Evolutionary conservation across 208 protist genomes (phyloP).

Genomic region (Trypanosoma cruzi): DNA sequence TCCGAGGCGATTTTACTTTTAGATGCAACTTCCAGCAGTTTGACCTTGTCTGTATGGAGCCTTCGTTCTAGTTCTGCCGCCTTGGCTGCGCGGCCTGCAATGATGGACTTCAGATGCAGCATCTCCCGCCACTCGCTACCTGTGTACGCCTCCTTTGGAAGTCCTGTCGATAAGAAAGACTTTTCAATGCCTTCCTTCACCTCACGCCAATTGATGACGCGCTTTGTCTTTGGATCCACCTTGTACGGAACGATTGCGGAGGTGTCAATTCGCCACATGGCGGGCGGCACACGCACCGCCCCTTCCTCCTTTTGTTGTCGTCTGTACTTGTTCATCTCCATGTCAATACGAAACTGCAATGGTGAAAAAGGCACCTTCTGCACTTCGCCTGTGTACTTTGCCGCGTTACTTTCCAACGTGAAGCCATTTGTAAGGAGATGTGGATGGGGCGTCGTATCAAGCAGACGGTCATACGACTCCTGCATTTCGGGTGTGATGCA

Average conservation of each 20-base stretch:
- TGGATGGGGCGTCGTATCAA: conserved; percentile 81
- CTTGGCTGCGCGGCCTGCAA: conserved; percentile 46
- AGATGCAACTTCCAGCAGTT: background rate
- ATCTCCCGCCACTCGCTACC: conserved; percentile 77
- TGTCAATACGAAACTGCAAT: conserved; percentile 85
- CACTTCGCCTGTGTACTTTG: conserved; percentile 67
- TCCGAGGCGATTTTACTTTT: background rate
- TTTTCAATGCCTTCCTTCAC: conserved; percentile 89
- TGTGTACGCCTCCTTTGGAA: conserved; percentile 82
- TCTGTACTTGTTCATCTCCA: conserved; percentile 81
- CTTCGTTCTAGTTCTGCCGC: conserved; percentile 55
- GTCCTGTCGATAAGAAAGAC: conserved; percentile 76
- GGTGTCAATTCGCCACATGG: conserved; percentile 71
- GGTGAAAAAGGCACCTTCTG: conserved; percentile 78
- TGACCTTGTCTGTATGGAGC: conserved; percentile 30
- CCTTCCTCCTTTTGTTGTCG: conserved; percentile 87
- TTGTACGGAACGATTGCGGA: conserved; percentile 83
- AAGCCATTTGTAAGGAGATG: conserved; percentile 89
- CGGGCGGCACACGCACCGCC: conserved; percentile 85
- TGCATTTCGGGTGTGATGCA: conserved; percentile 69
- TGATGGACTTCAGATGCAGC: conserved; percentile 53
- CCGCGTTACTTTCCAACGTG: conserved; percentile 46
- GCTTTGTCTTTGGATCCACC: conserved; percentile 61
- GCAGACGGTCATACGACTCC: conserved; percentile 51
- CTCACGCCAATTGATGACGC: conserved; percentile 85